Base-by-base conservation (phyloP, 345 rosid genomes). In the Ceriops zippeliana region DNA sequence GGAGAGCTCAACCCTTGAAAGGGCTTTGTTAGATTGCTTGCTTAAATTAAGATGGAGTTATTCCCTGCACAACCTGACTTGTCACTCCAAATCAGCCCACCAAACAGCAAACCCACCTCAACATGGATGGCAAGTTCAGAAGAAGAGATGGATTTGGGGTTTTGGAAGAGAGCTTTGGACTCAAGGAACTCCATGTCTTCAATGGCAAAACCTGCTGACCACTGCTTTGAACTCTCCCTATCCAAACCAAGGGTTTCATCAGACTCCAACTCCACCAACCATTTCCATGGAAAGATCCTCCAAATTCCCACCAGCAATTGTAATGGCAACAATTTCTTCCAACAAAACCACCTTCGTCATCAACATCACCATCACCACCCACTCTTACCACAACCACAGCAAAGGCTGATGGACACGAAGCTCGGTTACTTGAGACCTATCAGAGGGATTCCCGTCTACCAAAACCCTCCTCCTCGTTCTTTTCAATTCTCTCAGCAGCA, bases 61-160 rank as follows among this genome's bases (percentile, higher is more conserved):
- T 90, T 90, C 79, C 90, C 93, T 58, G 89, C 92, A 56, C 96
- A 89, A 64, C 96, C 96, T 31, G 96, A 89, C 72, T 81, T 87
- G 28, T 80, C 89, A 38, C 83, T 91, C 26, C 91, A 84, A 77
- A 87, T 80, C 75, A 82, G 92, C 80, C 93, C 91, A 22, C 97
- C 89, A 7, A 89, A 77, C 86, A 56, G 75, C 76, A 87, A 89
- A 78, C 83, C 89, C 52, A 58, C 89, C 19, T 76, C 92, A 3
- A 74, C 97, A 30, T 84, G 90, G 86, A 81, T 86, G 72, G 80
- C 89, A 72, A 42, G 17, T 42, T 62, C 76, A 5, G 83, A 83
- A 67, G 89, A 77, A 61, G 87, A 83, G 42, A 71, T 78, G 80
- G 81, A 75, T 65, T 84, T 81, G 80, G 81, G 83, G 59, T 83